Conservation (phyloP, 441 rosid genomes). For the Populus hybrid region DNA sequence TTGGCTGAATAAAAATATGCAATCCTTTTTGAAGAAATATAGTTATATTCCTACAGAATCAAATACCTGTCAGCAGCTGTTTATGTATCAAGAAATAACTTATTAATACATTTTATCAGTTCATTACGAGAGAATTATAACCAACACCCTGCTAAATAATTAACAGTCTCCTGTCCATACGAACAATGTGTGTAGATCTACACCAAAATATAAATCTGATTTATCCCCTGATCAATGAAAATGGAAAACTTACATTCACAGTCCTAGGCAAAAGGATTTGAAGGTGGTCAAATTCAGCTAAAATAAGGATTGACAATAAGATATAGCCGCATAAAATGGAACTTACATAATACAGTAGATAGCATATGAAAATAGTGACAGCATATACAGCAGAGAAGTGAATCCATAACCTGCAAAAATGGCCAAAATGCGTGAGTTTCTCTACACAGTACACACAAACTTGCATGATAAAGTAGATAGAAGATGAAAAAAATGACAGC, state of each 20-base stretch:
- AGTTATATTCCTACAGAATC: constrained; percentile 70
- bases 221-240: not conserved
- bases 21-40: constrained; percentile 71
- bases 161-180: not conserved
- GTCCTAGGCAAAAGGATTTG: not conserved
- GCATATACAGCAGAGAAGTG: constrained; percentile 81
- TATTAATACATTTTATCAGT: not conserved
- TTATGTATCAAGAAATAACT: constrained; percentile 12
- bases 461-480: constrained; percentile 73
- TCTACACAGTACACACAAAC: constrained; percentile 12
- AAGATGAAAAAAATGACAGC: constrained; percentile 65
- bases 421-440: constrained; percentile 22
- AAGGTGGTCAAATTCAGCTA: not conserved
- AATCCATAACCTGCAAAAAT: constrained; percentile 82
- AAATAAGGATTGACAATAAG: not conserved
- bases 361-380: constrained; percentile 70
- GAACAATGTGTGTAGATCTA: not conserved
- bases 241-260: constrained; percentile 1
- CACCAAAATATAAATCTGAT: not conserved
- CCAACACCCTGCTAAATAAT: not conserved
- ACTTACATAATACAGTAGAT: constrained; percentile 78
- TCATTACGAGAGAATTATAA: not conserved
- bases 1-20: constrained; percentile 71
- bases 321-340: constrained; percentile 3
- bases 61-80: constrained; percentile 17